Evolutionary conservation across 2,329 filamentous ascomycete species (phyloP).

Genomic region (Venturia effusa): DNA sequence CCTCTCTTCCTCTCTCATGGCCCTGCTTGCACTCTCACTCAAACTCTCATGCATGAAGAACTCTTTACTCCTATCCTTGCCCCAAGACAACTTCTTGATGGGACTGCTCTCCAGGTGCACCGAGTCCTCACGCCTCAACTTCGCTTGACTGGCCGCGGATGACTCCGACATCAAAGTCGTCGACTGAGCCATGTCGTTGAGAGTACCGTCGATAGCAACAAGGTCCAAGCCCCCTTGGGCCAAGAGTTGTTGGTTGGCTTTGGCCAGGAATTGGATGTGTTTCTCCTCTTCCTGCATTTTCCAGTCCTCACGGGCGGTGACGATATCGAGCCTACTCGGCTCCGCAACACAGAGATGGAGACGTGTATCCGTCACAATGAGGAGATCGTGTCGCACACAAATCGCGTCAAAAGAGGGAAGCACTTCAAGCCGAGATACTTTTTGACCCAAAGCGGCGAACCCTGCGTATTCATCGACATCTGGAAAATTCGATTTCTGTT

Average conservation of each 20-base stretch:
- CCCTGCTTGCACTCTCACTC: background rate
- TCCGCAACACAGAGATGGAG: background rate
- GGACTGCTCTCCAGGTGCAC: background rate
- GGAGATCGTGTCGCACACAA: background rate
- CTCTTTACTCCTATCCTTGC: background rate
- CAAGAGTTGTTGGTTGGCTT: background rate
- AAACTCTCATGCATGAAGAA: background rate
- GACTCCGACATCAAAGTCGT: background rate
- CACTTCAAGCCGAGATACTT: background rate
- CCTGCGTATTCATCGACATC: background rate
- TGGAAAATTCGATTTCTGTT: background rate
- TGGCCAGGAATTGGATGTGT: background rate
- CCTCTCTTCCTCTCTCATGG: no score
- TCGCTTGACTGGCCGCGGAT: background rate
- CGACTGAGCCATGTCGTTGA: background rate
- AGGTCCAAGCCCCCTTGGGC: background rate
- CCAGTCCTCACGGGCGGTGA: background rate
- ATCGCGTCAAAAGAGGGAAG: background rate
- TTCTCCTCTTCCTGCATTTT: background rate
- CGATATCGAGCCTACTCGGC: background rate
- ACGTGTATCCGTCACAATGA: background rate
- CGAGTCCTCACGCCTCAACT: background rate
- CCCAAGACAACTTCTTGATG: background rate
- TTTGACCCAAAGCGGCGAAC: background rate
- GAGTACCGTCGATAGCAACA: background rate